Conservation (phyloP, 2,329 filamentous ascomycete genomes). For the Ceratocystis variospora region DNA sequence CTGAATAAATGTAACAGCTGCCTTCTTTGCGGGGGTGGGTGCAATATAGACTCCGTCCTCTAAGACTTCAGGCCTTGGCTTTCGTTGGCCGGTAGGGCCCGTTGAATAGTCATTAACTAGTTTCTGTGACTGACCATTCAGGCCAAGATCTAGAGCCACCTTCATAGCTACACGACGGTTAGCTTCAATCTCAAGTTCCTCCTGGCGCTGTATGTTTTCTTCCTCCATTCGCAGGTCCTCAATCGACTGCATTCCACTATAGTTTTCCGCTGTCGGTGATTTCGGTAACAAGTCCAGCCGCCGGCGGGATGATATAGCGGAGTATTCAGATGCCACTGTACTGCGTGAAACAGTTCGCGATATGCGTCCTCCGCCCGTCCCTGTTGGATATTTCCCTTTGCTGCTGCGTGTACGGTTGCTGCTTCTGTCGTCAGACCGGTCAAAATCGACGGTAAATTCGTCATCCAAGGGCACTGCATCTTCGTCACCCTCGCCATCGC, state of each 20-base stretch:
- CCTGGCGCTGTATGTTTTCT: constrained; percentile 35
- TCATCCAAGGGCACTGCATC: constrained; percentile 88
- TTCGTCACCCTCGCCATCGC: constrained; percentile 72
- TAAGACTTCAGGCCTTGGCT: constrained; percentile 24
- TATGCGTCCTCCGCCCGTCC: constrained; percentile 23
- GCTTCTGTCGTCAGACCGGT: constrained; percentile 61
- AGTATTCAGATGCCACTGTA: constrained; percentile 37
- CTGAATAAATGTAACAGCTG: background rate
- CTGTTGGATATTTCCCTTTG: constrained; percentile 42
- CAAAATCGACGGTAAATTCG: constrained; percentile 74
- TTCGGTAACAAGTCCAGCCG: background rate
- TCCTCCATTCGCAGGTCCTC: constrained; percentile 43
- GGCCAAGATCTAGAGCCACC: constrained; percentile 37
- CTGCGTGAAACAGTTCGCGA: constrained; percentile 45
- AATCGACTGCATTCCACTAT: constrained; percentile 30
- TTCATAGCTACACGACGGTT: constrained; percentile 40
- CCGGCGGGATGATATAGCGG: constrained; percentile 24
- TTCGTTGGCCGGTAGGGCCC: constrained; percentile 9
- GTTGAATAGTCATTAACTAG: background rate
- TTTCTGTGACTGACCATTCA: constrained; percentile 24
- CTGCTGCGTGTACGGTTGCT: constrained; percentile 50
- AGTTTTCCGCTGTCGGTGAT: constrained; percentile 10
- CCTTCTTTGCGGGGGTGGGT: constrained; percentile 4
- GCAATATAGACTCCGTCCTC: constrained; percentile 25
- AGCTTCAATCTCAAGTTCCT: constrained; percentile 39